Conservation (phyloP, 129 eudicot genomes). For the Flaveria sonorensis region DNA sequence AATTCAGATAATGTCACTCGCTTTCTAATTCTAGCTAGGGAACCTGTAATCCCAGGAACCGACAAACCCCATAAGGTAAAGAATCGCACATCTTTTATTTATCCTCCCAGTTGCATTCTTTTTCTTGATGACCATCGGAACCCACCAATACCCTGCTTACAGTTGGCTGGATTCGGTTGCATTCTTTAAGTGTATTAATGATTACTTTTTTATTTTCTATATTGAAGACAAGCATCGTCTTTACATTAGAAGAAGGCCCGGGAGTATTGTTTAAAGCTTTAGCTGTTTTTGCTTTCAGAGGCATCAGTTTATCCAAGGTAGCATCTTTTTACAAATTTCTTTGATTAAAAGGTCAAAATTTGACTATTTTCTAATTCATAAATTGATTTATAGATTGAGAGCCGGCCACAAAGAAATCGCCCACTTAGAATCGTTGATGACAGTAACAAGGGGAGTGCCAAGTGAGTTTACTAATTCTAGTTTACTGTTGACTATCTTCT, state of each 20-base stretch:
- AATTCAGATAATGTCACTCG: slow-evolving; percentile 65
- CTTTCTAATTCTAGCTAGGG: slow-evolving; percentile 79
- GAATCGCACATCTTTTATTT: neutral
- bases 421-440: slow-evolving; percentile 78
- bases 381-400: slow-evolving; percentile 57
- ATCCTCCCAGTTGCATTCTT: too few species aligned
- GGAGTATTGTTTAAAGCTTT: slow-evolving; percentile 87
- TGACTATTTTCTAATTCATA: neutral
- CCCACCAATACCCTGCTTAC: neutral
- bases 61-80: slow-evolving; percentile 73
- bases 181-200: neutral
- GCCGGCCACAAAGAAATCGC: slow-evolving; percentile 77
- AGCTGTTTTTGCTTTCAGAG: slow-evolving; percentile 82
- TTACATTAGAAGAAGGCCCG: slow-evolving; percentile 86
- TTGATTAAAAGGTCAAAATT: neutral
- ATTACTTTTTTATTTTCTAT: neutral
- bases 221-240: slow-evolving; percentile 80
- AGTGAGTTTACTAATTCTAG: slow-evolving; percentile 44
- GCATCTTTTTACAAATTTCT: slow-evolving; percentile 5
- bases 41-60: slow-evolving; percentile 75
- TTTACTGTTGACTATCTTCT: neutral
- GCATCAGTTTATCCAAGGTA: slow-evolving; percentile 76
- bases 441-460: slow-evolving; percentile 75
- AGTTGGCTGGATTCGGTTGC: neutral
- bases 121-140: too few species aligned